A percentile compares a stretch with the other conserved stretches of the same genome.
Conservation (phyloP, 192 early-diverging fungal genomes). For the Umbelopsis vinacea region DNA sequence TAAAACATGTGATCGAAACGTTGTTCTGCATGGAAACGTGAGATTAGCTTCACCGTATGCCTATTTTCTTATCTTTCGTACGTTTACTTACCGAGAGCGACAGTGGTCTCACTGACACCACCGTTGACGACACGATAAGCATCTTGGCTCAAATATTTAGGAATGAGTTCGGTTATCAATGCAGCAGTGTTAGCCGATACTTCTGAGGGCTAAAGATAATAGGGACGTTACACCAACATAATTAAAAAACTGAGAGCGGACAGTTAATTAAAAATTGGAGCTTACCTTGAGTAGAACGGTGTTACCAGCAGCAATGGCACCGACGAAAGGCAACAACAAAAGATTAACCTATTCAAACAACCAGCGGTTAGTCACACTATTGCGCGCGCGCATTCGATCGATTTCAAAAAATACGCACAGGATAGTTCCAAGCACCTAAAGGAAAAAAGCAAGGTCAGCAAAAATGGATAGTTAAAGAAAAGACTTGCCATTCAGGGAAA, state of each 20-base stretch:
- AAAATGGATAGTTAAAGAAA: constrained; percentile 56
- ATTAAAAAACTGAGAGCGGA: background rate
- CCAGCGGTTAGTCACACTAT: too few species aligned
- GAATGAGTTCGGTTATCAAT: constrained; percentile 65
- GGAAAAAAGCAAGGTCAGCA: constrained; percentile 55
- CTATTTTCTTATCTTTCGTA: too few species aligned
- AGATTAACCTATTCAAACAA: constrained; percentile 68
- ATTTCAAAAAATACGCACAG: constrained; percentile 21
- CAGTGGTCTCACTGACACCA: constrained; percentile 72
- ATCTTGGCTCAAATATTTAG: constrained; percentile 73
- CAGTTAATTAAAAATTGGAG: background rate
- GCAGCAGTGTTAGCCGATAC: constrained; percentile 65
- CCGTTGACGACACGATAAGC: constrained; percentile 77
- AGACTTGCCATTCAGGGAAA: constrained; percentile 29
- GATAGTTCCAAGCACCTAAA: constrained; percentile 58
- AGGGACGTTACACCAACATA: background rate
- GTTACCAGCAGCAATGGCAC: constrained; percentile 92
- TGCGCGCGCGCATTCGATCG: too few species aligned
- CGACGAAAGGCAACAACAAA: constrained; percentile 70
- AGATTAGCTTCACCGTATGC: too few species aligned
- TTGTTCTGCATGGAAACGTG: constrained; percentile 62
- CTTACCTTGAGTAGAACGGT: constrained; percentile 68
- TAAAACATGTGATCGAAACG: constrained; percentile 89
- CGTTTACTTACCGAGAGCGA: constrained; percentile 44
- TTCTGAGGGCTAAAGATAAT: constrained; percentile 71